Base-by-base conservation (phyloP, 1,139 yeast genomes). In the Lizanozyma gosingica region DNA sequence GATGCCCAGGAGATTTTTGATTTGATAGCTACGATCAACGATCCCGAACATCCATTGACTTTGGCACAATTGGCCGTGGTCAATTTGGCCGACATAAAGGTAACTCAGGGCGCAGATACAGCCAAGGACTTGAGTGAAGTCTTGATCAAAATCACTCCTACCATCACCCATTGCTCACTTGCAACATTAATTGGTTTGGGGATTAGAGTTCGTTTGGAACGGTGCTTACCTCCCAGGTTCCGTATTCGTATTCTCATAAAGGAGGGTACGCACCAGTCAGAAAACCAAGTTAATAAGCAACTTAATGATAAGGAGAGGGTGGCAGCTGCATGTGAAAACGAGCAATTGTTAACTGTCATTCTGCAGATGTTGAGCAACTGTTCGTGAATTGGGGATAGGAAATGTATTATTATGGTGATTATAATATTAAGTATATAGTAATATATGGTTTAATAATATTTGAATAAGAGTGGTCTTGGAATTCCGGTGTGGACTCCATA, bases 321-420 rank as follows among this genome's bases (percentile, higher is more conserved):
- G 1, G 95, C 97, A 18, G 98, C 98, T 15, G 99, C 99, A 0
- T 90, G 97, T 62, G 98, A 94, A 55, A 94, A 94, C 52, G 95
- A 86, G 44, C 98, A 94, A 63, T 68, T 94, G 37, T 65, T 90
- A 43, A 75, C 79, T 29, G 98, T 94, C 15, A 84, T 94, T 38
- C 83, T 88, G 52, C 90, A 85, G 50, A 94, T 94, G 99, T 71
- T 94, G 47, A 73, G 85, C 37, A 82, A 92, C 8, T 92, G 97
- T 58, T 22, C 6, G 29, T 11, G n/a, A n/a, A n/a, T n/a, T n/a
- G n/a, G n/a, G 67, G 66, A 51, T 68, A 49, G 11, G 29, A 6
- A 22, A 11, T 22, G 11, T 22, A 22, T 22, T 22, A 22, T 6
- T 22, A 22, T 22, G 6, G 11, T 22, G 6, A 22, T 22, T 22